Percentiles rank a stretch among this genome's conserved stretches.
Conservation (phyloP, 225 moss, liverwort and hornwort genomes). For the Anthoceros angustus region DNA sequence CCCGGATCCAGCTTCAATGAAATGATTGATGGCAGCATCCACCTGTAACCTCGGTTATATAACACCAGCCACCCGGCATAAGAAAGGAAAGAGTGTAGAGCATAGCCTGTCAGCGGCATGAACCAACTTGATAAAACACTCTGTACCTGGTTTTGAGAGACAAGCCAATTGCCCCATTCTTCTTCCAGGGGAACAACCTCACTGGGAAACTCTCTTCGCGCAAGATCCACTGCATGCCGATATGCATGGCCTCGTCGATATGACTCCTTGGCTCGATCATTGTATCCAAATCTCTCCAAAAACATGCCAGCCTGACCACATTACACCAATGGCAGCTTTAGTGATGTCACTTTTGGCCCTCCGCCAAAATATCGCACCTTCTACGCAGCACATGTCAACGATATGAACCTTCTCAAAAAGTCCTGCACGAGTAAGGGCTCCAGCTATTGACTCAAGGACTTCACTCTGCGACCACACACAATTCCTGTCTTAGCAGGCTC, state of each 20-base stretch:
- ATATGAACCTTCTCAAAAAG: slow-evolving; percentile 70
- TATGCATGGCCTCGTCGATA: slow-evolving; percentile 72
- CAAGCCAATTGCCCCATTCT: slow-evolving; percentile 95
- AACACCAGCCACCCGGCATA: no score
- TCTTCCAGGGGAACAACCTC: slow-evolving; percentile 72
- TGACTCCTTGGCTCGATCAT: slow-evolving; percentile 64
- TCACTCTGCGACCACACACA: slow-evolving; percentile 33
- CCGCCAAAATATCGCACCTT: no score
- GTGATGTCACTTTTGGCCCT: background rate
- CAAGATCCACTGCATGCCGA: slow-evolving; percentile 65
- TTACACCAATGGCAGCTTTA: slow-evolving; percentile 4
- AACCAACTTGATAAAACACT: background rate
- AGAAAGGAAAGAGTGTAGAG: background rate
- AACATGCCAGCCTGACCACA: slow-evolving; percentile 59
- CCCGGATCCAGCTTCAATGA: slow-evolving; percentile 72
- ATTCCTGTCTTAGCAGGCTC: background rate
- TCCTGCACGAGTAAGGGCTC: slow-evolving; percentile 48
- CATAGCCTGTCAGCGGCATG: background rate
- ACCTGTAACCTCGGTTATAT: slow-evolving; percentile 20
- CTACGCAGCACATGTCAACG: no score
- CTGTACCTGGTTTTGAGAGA: slow-evolving; percentile 62
- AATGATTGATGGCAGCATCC: slow-evolving; percentile 81
- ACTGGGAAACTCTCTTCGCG: slow-evolving; percentile 64
- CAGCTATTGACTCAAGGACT: slow-evolving; percentile 57
- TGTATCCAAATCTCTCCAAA: slow-evolving; percentile 60